These are phyloP conservation scores for Auxenochlorella pyrenoidosa DNA, from an alignment of 139 green algal species.

Conservation along the genomic window DNA sequence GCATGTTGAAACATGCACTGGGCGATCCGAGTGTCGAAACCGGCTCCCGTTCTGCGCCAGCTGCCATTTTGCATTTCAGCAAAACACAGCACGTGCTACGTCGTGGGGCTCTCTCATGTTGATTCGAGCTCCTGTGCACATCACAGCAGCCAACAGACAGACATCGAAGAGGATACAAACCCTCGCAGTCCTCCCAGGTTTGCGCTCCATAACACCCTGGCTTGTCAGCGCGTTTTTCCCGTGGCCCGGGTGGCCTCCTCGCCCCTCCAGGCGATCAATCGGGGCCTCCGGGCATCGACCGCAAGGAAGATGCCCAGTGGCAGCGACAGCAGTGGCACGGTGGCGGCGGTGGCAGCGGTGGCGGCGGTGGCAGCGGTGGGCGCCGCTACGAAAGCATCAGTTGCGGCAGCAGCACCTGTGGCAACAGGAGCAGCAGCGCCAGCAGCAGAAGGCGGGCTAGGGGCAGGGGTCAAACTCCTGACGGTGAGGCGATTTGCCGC, in stretches of 20 bases:
- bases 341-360: background rate
- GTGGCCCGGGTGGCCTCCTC: background rate
- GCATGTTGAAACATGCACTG: background rate
- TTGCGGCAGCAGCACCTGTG: background rate
- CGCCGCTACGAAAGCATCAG: background rate
- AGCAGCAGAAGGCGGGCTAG: background rate
- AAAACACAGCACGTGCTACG: no score
- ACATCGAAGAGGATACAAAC: no score
- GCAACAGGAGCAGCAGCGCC: background rate
- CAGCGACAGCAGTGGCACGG: background rate
- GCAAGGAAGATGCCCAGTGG: no score
- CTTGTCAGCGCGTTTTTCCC: background rate
- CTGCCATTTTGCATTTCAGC: no score
- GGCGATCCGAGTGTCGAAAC: no score
- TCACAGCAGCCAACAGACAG: no score
- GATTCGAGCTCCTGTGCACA: no score
- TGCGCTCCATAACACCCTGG: background rate
- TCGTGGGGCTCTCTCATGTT: no score
- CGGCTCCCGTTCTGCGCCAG: no score
- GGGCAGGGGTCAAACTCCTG: background rate
- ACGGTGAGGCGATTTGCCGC: slow-evolving; percentile 15
- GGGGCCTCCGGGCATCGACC: no score
- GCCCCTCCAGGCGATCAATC: background rate
- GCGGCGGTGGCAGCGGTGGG: background rate
- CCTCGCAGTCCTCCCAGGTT: no score